phyloP scores from a whole-genome alignment of 2,329 filamentous ascomycete species.

The Colletotrichum falcatum region DNA sequence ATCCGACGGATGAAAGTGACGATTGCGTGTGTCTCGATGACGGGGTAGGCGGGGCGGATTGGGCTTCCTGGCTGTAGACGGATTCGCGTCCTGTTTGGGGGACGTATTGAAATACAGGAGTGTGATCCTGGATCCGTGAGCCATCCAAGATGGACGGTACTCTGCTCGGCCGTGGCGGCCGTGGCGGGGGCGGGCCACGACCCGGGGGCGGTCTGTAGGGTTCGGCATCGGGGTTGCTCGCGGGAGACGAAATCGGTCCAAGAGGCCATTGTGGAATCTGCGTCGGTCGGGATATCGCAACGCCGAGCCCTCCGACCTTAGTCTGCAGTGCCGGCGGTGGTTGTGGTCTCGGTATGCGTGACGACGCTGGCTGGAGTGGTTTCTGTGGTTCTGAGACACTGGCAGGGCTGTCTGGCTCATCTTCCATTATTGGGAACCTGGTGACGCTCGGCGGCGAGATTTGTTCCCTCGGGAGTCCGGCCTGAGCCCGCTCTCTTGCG shows the following conservation, averaged over 20 bases:
- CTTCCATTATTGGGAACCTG: constrained; percentile 44
- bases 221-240: constrained; percentile 50
- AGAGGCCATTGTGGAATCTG: constrained; percentile 68
- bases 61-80: constrained; percentile 49
- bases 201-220: constrained; percentile 65
- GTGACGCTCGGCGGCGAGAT: constrained; percentile 44
- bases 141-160: constrained; percentile 70
- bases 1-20: constrained; percentile 64
- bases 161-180: constrained; percentile 70
- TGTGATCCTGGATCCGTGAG: constrained; percentile 67
- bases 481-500: constrained; percentile 65
- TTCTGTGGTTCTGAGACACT: constrained; percentile 43
- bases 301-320: constrained; percentile 53
- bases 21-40: constrained; percentile 65
- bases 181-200: constrained; percentile 64
- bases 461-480: constrained; percentile 49
- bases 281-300: constrained; percentile 65
- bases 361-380: constrained; percentile 42
- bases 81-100: constrained; percentile 53
- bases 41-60: constrained; percentile 60
- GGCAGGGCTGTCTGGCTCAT: constrained; percentile 37
- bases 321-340: constrained; percentile 51
- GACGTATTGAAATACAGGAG: constrained; percentile 64
- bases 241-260: constrained; percentile 52
- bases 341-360: constrained; percentile 49